Base-by-base conservation (phyloP, 1,284 basidiomycete species). In the Leccinum subrobustum region DNA sequence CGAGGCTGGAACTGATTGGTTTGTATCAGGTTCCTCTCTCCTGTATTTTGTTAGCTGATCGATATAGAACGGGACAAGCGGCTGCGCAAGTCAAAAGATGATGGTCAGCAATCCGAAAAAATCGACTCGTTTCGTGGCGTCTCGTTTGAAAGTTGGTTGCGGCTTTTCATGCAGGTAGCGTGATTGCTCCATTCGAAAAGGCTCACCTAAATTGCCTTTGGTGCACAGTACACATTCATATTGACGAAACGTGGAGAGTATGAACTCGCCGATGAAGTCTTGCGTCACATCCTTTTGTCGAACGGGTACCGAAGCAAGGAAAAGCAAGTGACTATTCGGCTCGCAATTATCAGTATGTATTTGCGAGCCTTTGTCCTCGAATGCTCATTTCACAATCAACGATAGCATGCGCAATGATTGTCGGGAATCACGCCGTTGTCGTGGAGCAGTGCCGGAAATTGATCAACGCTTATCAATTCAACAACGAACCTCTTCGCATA, bases 131-230 rank as follows among this genome's bases (percentile, higher is more conserved):
- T 96, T 73, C 87, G 95, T 6, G 91, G 92, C 0, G 81, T 97
- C n/a, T 80, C 80, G 2, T 92, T 95, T 65, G 88, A 92, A 60
- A 87, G 92, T 56, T 98, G 96, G 96, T 74, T 96, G 54, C 79
- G 81, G 3, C 72, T 98, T 20, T 88, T 95, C 67, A 86, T 96
- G 79, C 90, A 95, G 79, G 95, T 93, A 57, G 62, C 80, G 64
- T 57, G 27, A 25, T 29, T 33, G 8, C 31, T 62, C 23, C n/a
- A 6, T 12, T 16, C 2, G 2, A n/a, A 4, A 48, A 12, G 11
- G 8, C 1, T n/a, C 39, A 14, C 25, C 55, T 33, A 16, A 37
- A 20, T 18, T 47, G 4, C 7, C 29, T 25, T 52, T 27, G 51
- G 18, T 23, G 3, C 3, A 25, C 65, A 98, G 93, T 97, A 97